Conservation (phyloP, 306 rosid genomes). For the Cucumis sativus region Cucumber_9930_V3 NC_026655.2:14171501-14172000, state of each 20-base stretch:
- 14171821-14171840: background rate
- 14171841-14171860: too few relatives aligned
- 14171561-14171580: background rate
- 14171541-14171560: background rate
- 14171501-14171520: conserved; percentile 18
- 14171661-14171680: background rate
- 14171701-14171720: too few relatives aligned
- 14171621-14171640: background rate
- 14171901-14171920: too few relatives aligned
- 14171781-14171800: too few relatives aligned
- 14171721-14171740: background rate
- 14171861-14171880: too few relatives aligned
- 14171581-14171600: too few relatives aligned
- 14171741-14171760: background rate
- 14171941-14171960: too few relatives aligned
- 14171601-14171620: background rate
- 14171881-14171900: too few relatives aligned
- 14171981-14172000: too few relatives aligned
- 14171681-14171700: background rate
- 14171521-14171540: background rate
- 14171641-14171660: background rate
- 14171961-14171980: too few relatives aligned
- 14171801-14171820: too few relatives aligned
- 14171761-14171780: background rate
- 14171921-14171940: too few relatives aligned